Evolutionary conservation across 2,329 filamentous ascomycete species (phyloP).

Genomic region (Cladosporium sp.): DNA sequence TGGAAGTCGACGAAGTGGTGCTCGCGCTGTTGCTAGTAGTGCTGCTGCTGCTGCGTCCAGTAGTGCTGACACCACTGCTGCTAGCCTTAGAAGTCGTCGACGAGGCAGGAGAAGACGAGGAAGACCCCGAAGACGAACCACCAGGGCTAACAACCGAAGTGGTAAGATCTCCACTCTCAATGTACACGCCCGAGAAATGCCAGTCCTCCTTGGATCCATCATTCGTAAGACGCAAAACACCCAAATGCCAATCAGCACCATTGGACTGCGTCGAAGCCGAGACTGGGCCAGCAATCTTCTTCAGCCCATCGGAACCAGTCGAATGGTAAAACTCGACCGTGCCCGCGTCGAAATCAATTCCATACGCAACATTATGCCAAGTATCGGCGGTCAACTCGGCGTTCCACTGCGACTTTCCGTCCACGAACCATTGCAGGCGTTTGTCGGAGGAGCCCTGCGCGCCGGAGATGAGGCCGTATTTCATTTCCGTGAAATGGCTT

Average conservation of each 20-base stretch:
- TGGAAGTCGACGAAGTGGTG: neutral
- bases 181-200: conserved; percentile 67
- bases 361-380: conserved; percentile 74
- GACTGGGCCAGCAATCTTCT: conserved; percentile 56
- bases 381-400: conserved; percentile 56
- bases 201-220: conserved; percentile 57
- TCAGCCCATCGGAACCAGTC: conserved; percentile 54
- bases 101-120: conserved; percentile 15
- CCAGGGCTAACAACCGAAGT: conserved; percentile 22
- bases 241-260: conserved; percentile 68
- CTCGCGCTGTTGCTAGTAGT: neutral
- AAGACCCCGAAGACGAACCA: conserved; percentile 7
- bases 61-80: neutral
- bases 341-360: conserved; percentile 61
- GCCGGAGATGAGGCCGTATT: conserved; percentile 61
- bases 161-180: conserved; percentile 53
- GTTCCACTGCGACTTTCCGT: conserved; percentile 58
- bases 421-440: conserved; percentile 61
- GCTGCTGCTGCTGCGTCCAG: too few species aligned
- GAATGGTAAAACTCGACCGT: conserved; percentile 68
- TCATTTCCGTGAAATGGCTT: conserved; percentile 70
- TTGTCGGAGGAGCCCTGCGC: conserved; percentile 46
- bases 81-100: too few species aligned
- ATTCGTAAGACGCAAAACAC: conserved; percentile 60
- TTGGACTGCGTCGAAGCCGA: conserved; percentile 55